Conservation (phyloP, 805 yeast species). For the Diddensiella transvaalensis region DNA sequence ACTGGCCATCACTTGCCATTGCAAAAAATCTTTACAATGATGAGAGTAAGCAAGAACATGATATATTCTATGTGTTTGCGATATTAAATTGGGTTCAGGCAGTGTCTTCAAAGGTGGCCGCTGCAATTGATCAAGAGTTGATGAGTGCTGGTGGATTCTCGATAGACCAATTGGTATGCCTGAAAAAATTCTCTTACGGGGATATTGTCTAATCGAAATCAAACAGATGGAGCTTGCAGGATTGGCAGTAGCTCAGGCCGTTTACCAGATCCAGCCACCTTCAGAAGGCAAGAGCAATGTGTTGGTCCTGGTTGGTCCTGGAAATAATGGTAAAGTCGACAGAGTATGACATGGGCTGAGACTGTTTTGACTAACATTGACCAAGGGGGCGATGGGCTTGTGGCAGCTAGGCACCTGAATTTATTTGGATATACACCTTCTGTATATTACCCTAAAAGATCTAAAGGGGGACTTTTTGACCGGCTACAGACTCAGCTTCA, state of each 20-base stretch:
- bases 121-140: slow-evolving; percentile 74
- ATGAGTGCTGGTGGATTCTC: slow-evolving; percentile 84
- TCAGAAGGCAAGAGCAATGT: slow-evolving; percentile 40
- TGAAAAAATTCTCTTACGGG: background rate
- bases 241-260: slow-evolving; percentile 84
- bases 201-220: background rate
- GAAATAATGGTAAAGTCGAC: slow-evolving; percentile 61
- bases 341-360: background rate
- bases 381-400: slow-evolving; percentile 89
- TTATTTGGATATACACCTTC: slow-evolving; percentile 75
- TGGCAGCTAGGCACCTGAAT: slow-evolving; percentile 86
- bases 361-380: background rate
- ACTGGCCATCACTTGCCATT: too few relatives aligned
- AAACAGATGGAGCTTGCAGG: slow-evolving; percentile 91
- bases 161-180: slow-evolving; percentile 62
- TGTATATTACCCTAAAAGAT: slow-evolving; percentile 73
- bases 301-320: slow-evolving; percentile 85
- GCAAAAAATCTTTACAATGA: background rate
- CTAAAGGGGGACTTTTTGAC: slow-evolving; percentile 53
- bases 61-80: too few relatives aligned
- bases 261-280: slow-evolving; percentile 65
- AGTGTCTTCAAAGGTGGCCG: slow-evolving; percentile 46
- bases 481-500: slow-evolving; percentile 64
- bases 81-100: slow-evolving; percentile 6
- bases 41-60: background rate